Conservation (phyloP, 2,329 filamentous ascomycete genomes). For the Xylariaceae sp. region DNA sequence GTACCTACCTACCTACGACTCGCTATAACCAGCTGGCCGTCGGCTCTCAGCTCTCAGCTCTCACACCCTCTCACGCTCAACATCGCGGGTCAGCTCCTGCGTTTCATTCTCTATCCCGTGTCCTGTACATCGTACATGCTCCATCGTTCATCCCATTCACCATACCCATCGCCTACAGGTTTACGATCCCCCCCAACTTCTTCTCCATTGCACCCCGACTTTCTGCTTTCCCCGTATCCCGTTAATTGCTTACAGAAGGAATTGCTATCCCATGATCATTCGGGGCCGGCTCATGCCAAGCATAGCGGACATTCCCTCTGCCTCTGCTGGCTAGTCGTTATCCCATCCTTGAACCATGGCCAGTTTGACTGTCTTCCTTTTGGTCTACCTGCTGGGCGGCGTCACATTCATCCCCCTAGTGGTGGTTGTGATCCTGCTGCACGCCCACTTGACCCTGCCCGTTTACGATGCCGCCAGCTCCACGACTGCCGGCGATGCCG, state of each 20-base stretch:
- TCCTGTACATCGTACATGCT: not conserved
- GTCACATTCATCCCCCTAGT: conserved; percentile 80
- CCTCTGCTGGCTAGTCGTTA: conserved; percentile 19
- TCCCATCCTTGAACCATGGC: conserved; percentile 41
- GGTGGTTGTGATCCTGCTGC: conserved; percentile 55
- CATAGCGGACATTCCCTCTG: conserved; percentile 21
- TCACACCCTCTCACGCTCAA: not conserved
- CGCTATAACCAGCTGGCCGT: too few species aligned
- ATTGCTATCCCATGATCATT: conserved; percentile 26
- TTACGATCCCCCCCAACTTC: not conserved
- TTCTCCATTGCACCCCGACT: not conserved
- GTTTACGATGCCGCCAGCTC: conserved; percentile 41
- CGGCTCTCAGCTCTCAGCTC: not conserved
- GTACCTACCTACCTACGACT: too few species aligned
- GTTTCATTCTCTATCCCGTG: not conserved
- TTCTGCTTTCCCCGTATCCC: not conserved
- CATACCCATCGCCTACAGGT: too few species aligned
- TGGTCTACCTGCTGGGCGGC: conserved; percentile 80
- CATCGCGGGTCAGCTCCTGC: not conserved
- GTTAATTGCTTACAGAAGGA: conserved; percentile 6
- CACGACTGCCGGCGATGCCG: conserved; percentile 31
- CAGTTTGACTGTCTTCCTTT: conserved; percentile 55
- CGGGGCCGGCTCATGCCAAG: conserved; percentile 19
- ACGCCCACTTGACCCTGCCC: conserved; percentile 67
- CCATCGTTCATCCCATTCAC: too few species aligned